These are phyloP conservation scores for Aspergillus phoenicis DNA, from an alignment of 2,329 filamentous ascomycete genomes.

Conservation along the genomic window DNA sequence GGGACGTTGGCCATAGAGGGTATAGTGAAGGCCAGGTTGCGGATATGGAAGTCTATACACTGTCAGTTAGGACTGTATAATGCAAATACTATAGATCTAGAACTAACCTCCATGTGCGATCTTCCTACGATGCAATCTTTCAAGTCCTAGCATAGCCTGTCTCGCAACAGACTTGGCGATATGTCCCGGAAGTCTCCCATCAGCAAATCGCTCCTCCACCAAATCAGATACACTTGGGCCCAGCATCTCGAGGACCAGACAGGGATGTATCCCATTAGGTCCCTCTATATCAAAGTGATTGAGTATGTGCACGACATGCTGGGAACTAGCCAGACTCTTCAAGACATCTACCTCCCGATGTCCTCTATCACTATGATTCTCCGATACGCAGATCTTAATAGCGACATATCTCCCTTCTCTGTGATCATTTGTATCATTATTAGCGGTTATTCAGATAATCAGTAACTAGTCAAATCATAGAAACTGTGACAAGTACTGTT, in stretches of 20 bases:
- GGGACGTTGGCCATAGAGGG: slow-evolving; percentile 17
- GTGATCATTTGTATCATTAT: background rate
- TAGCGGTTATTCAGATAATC: slow-evolving; percentile 4
- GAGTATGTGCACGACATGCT: slow-evolving; percentile 39
- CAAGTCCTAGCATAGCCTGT: slow-evolving; percentile 43
- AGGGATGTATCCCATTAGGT: slow-evolving; percentile 51
- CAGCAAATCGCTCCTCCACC: slow-evolving; percentile 37
- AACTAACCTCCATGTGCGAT: slow-evolving; percentile 45
- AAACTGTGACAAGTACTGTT: slow-evolving; percentile 19
- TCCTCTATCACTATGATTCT: slow-evolving; percentile 10
- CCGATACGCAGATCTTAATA: slow-evolving; percentile 27
- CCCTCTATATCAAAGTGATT: slow-evolving; percentile 44
- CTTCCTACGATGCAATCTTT: slow-evolving; percentile 42
- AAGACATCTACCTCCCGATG: slow-evolving; percentile 23
- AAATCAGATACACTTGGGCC: slow-evolving; percentile 44
- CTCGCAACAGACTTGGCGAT: slow-evolving; percentile 48
- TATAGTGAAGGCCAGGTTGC: slow-evolving; percentile 32
- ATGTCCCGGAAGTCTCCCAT: slow-evolving; percentile 41
- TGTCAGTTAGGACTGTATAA: slow-evolving; percentile 21
- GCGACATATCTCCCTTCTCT: slow-evolving; percentile 28
- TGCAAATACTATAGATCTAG: slow-evolving; percentile 1
- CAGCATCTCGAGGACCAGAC: slow-evolving; percentile 47
- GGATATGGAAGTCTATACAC: slow-evolving; percentile 30
- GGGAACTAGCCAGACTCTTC: slow-evolving; percentile 15
- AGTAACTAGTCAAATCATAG: background rate